Percentiles rank a stretch among this genome's conserved stretches.
phyloP scores from a whole-genome alignment of 108 stramenopile species.

The Poteriospumella lacustris region DNA sequence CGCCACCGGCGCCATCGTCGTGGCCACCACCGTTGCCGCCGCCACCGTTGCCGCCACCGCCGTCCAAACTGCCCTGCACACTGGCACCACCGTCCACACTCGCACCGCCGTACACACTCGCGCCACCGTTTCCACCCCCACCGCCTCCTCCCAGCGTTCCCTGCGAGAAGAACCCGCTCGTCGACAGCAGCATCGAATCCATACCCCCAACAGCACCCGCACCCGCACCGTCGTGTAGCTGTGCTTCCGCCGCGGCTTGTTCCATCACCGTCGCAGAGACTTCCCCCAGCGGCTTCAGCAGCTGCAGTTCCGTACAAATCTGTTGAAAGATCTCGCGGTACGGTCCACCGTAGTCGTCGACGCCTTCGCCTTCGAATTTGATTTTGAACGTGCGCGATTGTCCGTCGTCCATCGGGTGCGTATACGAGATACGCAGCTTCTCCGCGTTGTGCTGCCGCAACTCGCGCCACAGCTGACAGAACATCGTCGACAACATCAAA shows the following conservation, averaged over 20 bases:
- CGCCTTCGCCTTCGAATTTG: conserved; percentile 51
- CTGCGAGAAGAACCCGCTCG: too few species aligned
- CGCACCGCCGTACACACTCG: too few species aligned
- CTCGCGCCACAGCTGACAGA: conserved; percentile 42
- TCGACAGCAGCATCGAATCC: background rate
- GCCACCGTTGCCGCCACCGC: background rate
- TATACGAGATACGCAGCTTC: conserved; percentile 51
- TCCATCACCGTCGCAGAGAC: background rate
- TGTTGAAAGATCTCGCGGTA: conserved; percentile 42
- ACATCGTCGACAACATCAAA: conserved; percentile 26
- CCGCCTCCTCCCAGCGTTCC: too few species aligned
- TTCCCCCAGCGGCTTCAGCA: background rate
- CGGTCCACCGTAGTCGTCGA: conserved; percentile 53
- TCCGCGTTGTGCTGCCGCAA: conserved; percentile 34
- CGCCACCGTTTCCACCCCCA: too few species aligned
- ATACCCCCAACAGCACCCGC: background rate
- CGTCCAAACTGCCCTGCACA: background rate
- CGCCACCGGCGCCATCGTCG: background rate
- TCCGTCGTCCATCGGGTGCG: conserved; percentile 58
- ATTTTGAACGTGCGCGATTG: conserved; percentile 48
- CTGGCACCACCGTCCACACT: background rate
- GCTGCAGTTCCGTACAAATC: conserved; percentile 20
- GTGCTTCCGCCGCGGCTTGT: background rate
- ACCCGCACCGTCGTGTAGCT: background rate
- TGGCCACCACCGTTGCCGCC: background rate